Base-by-base conservation (phyloP, 2,329 filamentous ascomycete genomes). In the Venturia carpophila region DNA sequence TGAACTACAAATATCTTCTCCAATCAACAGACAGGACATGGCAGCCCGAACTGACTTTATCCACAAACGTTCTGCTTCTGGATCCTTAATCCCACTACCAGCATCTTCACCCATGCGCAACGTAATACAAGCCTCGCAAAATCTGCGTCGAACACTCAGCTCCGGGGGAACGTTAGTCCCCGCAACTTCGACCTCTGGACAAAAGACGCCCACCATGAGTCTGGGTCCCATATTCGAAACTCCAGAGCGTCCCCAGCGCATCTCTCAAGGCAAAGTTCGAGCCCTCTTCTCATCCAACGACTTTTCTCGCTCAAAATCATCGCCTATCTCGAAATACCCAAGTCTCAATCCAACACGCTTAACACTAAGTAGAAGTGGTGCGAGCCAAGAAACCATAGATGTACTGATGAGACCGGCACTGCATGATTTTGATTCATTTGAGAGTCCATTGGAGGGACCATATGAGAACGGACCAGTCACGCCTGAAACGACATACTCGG, bases 1-100 rank as follows among this genome's bases (percentile, higher is more conserved):
- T 15, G 47, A 49, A 66, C 68, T n/a, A 69, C 73, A 63, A 71
- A 73, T 21, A 69, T 72, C 15, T 70, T 75, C 4, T 73, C 73
- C 43, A 74, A 77, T 67, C 75, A 76, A 37, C 34, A 37, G 30
- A 52, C 34, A 19, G 11, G 34, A 39, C 7, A 67, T 62, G 52
- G 39, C 55, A 17, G 30, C 56, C 60, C 61, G 62, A 10, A 45
- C 45, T 37, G 62, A 42, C 30, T 66, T 64, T 24, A 37, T 55
- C 19, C 49, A 52, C 52, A 47, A 49, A 11, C 62, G 65, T 24
- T 60, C 24, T 34, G 45, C 49, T 15, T 56, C 56, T 30, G 42
- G 24, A 1, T 60, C 30, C 11, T 27, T 49, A 41, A 52, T 64
- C n/a, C 63, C 62, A 2, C 30, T 9, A 21, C 21, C 30, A n/a